phyloP scores from a whole-genome alignment of 108 stramenopile species.

The Cylindrotheca closterium region DNA sequence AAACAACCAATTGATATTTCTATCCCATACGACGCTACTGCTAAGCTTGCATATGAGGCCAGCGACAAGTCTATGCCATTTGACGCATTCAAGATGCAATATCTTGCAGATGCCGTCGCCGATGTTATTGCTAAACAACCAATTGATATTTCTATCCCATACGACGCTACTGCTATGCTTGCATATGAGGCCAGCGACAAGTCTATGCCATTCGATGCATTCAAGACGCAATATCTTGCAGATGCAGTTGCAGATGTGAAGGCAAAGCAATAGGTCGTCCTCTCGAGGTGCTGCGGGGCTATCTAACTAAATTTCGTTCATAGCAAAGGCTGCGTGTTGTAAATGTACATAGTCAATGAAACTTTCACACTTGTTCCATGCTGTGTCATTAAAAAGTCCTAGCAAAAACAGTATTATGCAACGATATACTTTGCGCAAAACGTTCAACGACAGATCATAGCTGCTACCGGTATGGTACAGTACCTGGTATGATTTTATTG shows the following conservation, averaged over 20 bases:
- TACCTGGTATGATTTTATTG: too few relatives aligned
- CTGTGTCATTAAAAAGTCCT: too few relatives aligned
- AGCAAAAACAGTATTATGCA: too few relatives aligned
- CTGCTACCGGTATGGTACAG: too few relatives aligned
- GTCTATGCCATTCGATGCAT: slow-evolving; percentile 25
- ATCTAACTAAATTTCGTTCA: too few relatives aligned
- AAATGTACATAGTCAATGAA: too few relatives aligned
- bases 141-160: slow-evolving; percentile 33
- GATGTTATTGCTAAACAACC: slow-evolving; percentile 35
- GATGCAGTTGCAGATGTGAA: slow-evolving; percentile 27
- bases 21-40: slow-evolving; percentile 45
- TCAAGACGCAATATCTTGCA: slow-evolving; percentile 29
- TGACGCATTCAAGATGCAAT: slow-evolving; percentile 39
- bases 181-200: slow-evolving; percentile 36
- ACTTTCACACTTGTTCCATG: too few relatives aligned
- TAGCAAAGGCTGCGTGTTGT: too few relatives aligned
- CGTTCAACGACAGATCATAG: too few relatives aligned
- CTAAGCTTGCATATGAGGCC: slow-evolving; percentile 40
- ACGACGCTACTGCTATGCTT: slow-evolving; percentile 37
- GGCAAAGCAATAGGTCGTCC: slow-evolving; percentile 28
- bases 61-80: slow-evolving; percentile 38
- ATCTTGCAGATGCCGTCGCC: slow-evolving; percentile 35
- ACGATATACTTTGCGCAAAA: too few relatives aligned
- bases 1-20: slow-evolving; percentile 40
- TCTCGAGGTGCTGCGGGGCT: too few relatives aligned